Conservation (phyloP, 192 early-diverging fungal genomes). For the Linnemannia zychae region DNA sequence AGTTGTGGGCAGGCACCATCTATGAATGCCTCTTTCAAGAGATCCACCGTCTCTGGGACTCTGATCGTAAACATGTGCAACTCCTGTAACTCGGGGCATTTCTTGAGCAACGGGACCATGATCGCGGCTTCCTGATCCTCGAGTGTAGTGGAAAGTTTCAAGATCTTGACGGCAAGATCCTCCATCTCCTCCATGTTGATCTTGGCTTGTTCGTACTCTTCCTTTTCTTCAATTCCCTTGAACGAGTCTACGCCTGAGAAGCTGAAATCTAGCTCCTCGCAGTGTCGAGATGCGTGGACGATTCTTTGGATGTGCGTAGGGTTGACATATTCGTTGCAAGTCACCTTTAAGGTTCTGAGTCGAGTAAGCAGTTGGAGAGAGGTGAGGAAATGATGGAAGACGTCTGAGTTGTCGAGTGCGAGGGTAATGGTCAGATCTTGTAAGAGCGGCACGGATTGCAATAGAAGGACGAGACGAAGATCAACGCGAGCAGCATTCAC, state of each 20-base stretch:
- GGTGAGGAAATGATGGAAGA: constrained; percentile 19
- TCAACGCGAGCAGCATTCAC: constrained; percentile 30
- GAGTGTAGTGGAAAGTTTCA: constrained; percentile 16
- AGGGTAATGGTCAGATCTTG: constrained; percentile 29
- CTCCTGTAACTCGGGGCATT: constrained; percentile 12
- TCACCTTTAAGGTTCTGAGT: constrained; percentile 10
- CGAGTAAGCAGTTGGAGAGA: constrained; percentile 14
- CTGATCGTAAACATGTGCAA: constrained; percentile 25
- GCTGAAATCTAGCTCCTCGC: constrained; percentile 15
- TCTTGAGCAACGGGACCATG: constrained; percentile 30
- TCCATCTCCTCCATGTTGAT: constrained; percentile 21
- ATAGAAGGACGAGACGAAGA: constrained; percentile 26
- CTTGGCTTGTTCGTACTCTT: constrained; percentile 28
- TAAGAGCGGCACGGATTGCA: constrained; percentile 17
- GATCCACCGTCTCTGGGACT: constrained; percentile 14
- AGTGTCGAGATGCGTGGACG: constrained; percentile 19
- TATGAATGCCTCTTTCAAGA: constrained; percentile 17
- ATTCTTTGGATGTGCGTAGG: constrained; percentile 27
- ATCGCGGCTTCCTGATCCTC: constrained; percentile 20
- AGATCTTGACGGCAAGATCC: constrained; percentile 13
- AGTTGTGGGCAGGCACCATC: constrained; percentile 20
- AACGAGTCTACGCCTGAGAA: constrained; percentile 25
- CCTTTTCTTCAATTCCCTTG: constrained; percentile 24
- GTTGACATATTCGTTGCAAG: constrained; percentile 23
- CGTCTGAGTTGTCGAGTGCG: constrained; percentile 29